Conservation (phyloP, 441 rosid genomes). For the Gossypium gossypioides region DNA sequence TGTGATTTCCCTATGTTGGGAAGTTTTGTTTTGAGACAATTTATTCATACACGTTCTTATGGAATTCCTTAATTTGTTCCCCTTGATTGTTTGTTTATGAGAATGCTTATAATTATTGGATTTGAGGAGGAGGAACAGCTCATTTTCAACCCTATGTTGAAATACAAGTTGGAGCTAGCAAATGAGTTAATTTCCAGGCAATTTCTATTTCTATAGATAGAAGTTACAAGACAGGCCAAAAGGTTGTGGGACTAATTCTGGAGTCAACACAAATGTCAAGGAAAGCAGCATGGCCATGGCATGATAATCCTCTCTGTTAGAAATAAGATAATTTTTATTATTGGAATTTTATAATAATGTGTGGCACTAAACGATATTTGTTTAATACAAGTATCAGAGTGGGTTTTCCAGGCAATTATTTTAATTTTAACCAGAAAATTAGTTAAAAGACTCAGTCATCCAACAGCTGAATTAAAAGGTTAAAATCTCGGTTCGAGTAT, state of each 20-base stretch:
- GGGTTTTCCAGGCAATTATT: not conserved
- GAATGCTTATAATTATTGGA: not conserved
- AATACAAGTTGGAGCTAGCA: not conserved
- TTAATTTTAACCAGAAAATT: not conserved
- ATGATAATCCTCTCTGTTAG: not conserved
- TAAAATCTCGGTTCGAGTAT: not conserved
- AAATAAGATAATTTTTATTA: not conserved
- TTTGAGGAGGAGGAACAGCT: not conserved
- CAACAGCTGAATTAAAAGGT: not conserved
- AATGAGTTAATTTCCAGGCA: not conserved
- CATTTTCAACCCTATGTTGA: not conserved
- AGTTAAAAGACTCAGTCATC: not conserved
- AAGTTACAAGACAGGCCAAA: not conserved
- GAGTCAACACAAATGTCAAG: not conserved
- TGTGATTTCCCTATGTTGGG: conserved; percentile 9
- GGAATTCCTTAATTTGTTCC: conserved; percentile 12
- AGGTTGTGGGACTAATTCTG: not conserved
- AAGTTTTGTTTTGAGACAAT: conserved; percentile 31
- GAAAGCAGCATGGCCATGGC: not conserved
- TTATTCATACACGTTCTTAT: conserved; percentile 17
- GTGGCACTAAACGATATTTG: not conserved
- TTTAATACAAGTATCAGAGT: not conserved
- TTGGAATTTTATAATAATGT: not conserved
- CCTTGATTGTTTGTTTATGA: not conserved
- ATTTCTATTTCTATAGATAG: not conserved